Evolutionary conservation across 2,329 filamentous ascomycete species (phyloP).

Genomic region (Fonsecaea monophora): DNA sequence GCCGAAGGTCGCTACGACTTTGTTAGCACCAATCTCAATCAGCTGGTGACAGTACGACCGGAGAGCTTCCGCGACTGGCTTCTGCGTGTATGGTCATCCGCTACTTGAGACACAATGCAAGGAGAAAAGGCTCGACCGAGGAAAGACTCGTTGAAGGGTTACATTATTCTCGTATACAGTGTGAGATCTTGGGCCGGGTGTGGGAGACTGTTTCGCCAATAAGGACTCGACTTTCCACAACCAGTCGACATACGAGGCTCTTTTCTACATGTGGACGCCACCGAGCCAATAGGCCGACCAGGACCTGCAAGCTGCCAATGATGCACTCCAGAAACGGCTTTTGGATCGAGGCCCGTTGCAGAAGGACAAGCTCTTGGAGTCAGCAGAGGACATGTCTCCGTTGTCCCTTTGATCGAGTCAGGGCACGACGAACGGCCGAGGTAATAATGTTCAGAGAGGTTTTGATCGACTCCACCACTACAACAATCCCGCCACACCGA

Average conservation of each 20-base stretch:
- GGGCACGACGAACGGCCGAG: background rate
- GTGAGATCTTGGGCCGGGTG: background rate
- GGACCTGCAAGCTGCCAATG: background rate
- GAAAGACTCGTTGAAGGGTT: background rate
- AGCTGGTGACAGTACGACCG: conserved; percentile 56
- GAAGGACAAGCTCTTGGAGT: background rate
- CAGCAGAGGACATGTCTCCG: background rate
- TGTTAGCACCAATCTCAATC: conserved; percentile 65
- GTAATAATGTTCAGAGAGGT: background rate
- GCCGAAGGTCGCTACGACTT: conserved; percentile 73
- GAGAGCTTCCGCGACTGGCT: conserved; percentile 64
- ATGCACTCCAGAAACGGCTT: background rate
- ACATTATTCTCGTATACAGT: background rate
- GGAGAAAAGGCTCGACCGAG: background rate
- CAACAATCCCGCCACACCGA: no score
- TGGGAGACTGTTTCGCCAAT: background rate
- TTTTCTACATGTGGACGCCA: background rate
- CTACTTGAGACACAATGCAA: conserved; percentile 4
- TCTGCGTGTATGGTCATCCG: conserved; percentile 52
- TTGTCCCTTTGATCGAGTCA: background rate
- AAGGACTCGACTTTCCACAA: background rate
- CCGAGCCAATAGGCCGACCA: background rate
- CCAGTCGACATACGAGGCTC: background rate
- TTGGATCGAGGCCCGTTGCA: background rate
- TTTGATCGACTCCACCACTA: no score